A percentile compares a stretch with the other conserved stretches of the same genome.
Conservation (phyloP, 2,329 filamentous ascomycete genomes). For the Penicillium italicum region DNA sequence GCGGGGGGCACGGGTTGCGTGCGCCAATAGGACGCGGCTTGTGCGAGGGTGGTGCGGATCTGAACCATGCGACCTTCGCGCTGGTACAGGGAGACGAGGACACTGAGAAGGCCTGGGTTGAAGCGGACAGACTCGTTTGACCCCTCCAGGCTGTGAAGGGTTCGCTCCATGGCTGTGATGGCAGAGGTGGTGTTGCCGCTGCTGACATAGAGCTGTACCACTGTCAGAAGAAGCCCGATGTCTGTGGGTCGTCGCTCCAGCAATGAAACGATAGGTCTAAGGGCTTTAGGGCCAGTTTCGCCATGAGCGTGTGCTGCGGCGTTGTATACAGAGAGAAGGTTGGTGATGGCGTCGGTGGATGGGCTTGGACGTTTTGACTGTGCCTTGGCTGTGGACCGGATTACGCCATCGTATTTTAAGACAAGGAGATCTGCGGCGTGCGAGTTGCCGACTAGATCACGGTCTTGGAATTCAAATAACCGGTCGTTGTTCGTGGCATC, state of each 20-base stretch:
- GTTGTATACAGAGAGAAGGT: constrained; percentile 60
- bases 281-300: constrained; percentile 61
- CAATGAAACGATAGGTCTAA: constrained; percentile 66
- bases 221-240: constrained; percentile 73
- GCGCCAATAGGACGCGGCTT: constrained; percentile 79
- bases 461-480: constrained; percentile 58
- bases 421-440: constrained; percentile 57
- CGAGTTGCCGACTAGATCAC: constrained; percentile 52
- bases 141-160: constrained; percentile 68
- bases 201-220: constrained; percentile 75
- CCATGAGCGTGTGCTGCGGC: constrained; percentile 66
- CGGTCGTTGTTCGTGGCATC: constrained; percentile 49
- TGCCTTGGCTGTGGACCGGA: constrained; percentile 51
- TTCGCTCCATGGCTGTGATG: constrained; percentile 68
- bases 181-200: constrained; percentile 70
- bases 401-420: constrained; percentile 59
- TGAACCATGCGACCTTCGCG: constrained; percentile 69
- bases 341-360: constrained; percentile 50
- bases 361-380: constrained; percentile 49
- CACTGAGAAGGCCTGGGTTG: constrained; percentile 77
- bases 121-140: constrained; percentile 69
- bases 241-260: constrained; percentile 73
- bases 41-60: constrained; percentile 69
- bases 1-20: constrained; percentile 56
- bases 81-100: constrained; percentile 75